Conservation (phyloP, 805 yeast species). For the Spathaspora sp. region DNA sequence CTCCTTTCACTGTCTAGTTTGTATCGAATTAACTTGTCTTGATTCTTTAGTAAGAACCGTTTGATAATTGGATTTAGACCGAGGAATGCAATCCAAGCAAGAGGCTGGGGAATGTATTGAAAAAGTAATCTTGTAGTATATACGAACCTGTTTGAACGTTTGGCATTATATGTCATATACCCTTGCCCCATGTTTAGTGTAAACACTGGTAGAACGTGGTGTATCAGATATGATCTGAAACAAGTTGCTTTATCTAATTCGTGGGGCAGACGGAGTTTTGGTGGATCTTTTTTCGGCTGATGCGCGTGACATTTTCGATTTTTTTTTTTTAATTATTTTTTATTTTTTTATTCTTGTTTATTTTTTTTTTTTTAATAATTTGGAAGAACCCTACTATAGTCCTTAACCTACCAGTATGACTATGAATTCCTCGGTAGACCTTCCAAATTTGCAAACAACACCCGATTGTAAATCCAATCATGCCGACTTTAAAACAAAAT, state of each 20-base stretch:
- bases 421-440: too few relatives aligned
- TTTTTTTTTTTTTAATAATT: neutral
- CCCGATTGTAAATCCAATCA: neutral
- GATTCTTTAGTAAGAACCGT: conserved; percentile 4
- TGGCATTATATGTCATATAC: neutral
- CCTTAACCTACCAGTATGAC: too few relatives aligned
- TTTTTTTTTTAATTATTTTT: neutral
- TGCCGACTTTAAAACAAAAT: neutral
- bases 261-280: neutral
- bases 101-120: conserved; percentile 13
- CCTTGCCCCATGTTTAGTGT: neutral
- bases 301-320: neutral
- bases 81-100: conserved; percentile 27
- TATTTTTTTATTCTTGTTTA: neutral
- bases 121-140: neutral
- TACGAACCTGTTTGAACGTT: neutral
- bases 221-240: too few relatives aligned
- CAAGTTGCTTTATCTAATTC: neutral
- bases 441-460: neutral
- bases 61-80: conserved; percentile 29
- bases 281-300: neutral
- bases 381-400: too few relatives aligned
- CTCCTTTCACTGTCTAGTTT: neutral
- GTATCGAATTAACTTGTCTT: conserved; percentile 6
- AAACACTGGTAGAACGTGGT: too few relatives aligned